A percentile compares a stretch with the other conserved stretches of the same genome.
Evolutionary conservation across 2,329 filamentous ascomycete genomes (phyloP).

Genomic region (Leptographium lundbergii): DNA sequence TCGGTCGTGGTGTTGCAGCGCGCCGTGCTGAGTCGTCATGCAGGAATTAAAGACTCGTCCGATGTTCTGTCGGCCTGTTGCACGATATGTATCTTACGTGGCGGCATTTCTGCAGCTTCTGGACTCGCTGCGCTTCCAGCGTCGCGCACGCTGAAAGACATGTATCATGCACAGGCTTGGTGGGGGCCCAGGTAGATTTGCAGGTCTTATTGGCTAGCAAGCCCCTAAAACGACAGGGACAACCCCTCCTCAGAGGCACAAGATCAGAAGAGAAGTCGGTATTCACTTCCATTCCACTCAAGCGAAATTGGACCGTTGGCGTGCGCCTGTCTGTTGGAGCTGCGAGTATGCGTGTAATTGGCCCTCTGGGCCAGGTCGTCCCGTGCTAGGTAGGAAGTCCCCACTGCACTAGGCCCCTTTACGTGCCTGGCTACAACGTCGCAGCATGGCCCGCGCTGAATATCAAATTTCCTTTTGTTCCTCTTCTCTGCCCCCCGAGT

Average conservation of each 20-base stretch:
- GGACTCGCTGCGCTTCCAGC: not conserved
- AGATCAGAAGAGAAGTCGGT: not conserved
- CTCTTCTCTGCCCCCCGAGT: not conserved
- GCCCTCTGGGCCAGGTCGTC: not conserved
- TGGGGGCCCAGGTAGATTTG: not conserved
- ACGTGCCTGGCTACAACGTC: conserved; percentile 2
- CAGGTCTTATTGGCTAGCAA: not conserved
- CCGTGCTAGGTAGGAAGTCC: not conserved
- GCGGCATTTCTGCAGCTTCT: not conserved
- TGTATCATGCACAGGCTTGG: not conserved
- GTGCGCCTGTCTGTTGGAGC: not conserved
- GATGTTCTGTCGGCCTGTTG: not conserved
- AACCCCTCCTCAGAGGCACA: not conserved
- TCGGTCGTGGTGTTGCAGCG: not conserved
- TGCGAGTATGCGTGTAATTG: not conserved
- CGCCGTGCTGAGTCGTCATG: not conserved
- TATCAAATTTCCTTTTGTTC: conserved; percentile 9
- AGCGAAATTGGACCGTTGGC: conserved; percentile 1
- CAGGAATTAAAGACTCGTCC: not conserved
- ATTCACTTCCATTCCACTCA: not conserved
- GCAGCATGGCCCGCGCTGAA: conserved; percentile 1
- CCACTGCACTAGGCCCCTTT: conserved; percentile 1
- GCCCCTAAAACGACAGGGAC: not conserved
- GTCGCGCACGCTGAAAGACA: too few relatives aligned
- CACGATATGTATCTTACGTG: not conserved